Conservation (phyloP, 2,329 filamentous ascomycete species). For the Tolypocladium paradoxum region DNA sequence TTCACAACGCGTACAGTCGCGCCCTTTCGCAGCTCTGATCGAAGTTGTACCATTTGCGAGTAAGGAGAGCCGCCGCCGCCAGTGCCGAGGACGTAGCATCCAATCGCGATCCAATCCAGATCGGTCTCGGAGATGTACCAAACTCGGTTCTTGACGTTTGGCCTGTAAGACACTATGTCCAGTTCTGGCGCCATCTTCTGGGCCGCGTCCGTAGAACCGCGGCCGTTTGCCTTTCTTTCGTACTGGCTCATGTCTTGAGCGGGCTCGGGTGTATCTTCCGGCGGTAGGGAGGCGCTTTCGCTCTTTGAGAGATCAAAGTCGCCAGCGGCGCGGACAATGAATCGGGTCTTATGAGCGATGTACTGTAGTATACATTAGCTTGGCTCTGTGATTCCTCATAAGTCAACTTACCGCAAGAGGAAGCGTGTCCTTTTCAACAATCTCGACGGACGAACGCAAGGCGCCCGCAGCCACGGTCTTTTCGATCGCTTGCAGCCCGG, state of each 20-base stretch:
- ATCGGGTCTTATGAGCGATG: conserved; percentile 40
- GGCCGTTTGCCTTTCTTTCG: conserved; percentile 7
- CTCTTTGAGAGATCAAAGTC: conserved; percentile 35
- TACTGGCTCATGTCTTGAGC: conserved; percentile 10
- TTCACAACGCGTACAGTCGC: conserved; percentile 40
- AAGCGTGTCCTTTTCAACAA: conserved; percentile 42
- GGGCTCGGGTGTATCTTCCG: conserved; percentile 1
- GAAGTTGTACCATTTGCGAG: conserved; percentile 37
- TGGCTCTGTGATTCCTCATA: not conserved
- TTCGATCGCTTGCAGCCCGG: conserved; percentile 29
- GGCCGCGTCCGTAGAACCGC: not conserved
- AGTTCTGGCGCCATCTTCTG: conserved; percentile 11
- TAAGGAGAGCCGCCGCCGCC: conserved; percentile 49
- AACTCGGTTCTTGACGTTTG: conserved; percentile 35
- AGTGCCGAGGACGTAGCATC: conserved; percentile 51
- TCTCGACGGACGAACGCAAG: conserved; percentile 26
- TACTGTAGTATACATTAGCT: conserved; percentile 21
- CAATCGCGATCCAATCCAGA: conserved; percentile 43
- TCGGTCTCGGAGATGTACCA: conserved; percentile 51
- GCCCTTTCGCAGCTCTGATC: conserved; percentile 38
- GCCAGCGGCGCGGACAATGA: conserved; percentile 49
- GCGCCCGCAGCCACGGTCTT: conserved; percentile 35
- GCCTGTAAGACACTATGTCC: conserved; percentile 32
- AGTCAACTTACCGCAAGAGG: conserved; percentile 34
- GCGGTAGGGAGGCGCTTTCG: not conserved